These are phyloP conservation scores for Scheffersomyces segobiensis DNA, from an alignment of 1,139 yeast species.

Conservation along the genomic window DNA sequence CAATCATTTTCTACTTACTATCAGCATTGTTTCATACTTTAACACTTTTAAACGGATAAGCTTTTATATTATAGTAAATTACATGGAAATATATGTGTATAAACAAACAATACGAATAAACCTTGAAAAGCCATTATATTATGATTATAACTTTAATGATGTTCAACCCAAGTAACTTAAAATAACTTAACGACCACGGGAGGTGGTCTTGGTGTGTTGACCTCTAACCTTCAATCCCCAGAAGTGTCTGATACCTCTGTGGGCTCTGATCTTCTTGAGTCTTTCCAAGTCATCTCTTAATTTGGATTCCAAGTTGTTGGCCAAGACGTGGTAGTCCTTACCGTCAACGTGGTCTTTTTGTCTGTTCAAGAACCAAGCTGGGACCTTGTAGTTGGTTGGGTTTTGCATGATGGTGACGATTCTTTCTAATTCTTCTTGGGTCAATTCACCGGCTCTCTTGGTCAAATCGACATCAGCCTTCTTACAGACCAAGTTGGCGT, in stretches of 20 bases:
- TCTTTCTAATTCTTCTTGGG: slow-evolving; percentile 99
- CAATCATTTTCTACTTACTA: no score
- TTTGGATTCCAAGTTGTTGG: slow-evolving; percentile 98
- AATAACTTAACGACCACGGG: slow-evolving; percentile 70
- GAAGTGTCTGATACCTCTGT: slow-evolving; percentile 99
- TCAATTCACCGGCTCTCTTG: slow-evolving; percentile 99
- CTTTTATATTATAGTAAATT: slow-evolving; percentile 17
- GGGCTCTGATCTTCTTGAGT: slow-evolving; percentile 99
- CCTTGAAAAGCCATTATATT: neutral
- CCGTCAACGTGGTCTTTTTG: slow-evolving; percentile 98
- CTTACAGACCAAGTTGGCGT: slow-evolving; percentile 99
- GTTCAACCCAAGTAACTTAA: slow-evolving; percentile 15
- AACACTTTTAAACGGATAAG: neutral
- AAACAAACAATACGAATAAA: slow-evolving; percentile 7
- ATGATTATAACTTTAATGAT: neutral
- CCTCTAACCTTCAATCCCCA: slow-evolving; percentile 98
- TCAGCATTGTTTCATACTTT: no score
- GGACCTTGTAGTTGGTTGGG: slow-evolving; percentile 99
- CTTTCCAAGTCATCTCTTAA: slow-evolving; percentile 99
- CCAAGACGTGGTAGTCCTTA: slow-evolving; percentile 98
- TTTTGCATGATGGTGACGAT: slow-evolving; percentile 99
- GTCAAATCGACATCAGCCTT: slow-evolving; percentile 98
- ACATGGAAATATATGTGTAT: slow-evolving; percentile 17
- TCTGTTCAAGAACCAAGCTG: slow-evolving; percentile 99
- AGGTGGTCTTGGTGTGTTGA: slow-evolving; percentile 99